Conservation (phyloP, 2,329 filamentous ascomycete genomes). For the Cladosporium sp. region DNA sequence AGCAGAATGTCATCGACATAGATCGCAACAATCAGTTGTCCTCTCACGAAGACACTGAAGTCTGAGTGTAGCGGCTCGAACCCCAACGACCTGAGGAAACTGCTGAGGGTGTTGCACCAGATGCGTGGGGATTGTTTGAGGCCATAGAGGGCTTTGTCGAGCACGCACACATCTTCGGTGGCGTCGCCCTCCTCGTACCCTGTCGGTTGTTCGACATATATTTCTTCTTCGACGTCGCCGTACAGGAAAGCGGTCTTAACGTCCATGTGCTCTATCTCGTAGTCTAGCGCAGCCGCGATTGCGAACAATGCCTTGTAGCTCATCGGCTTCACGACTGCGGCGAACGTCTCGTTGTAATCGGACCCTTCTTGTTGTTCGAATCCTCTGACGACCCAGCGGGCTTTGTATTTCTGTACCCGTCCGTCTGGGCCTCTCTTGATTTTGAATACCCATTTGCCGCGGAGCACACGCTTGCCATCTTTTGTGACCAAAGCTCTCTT, state of each 20-base stretch:
- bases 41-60: constrained; percentile 17
- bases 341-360: constrained; percentile 29
- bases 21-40: constrained; percentile 10
- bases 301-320: constrained; percentile 26
- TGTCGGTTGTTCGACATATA: constrained; percentile 26
- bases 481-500: neutral
- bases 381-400: constrained; percentile 25
- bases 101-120: constrained; percentile 23
- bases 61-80: constrained; percentile 17
- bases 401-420: constrained; percentile 20
- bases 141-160: constrained; percentile 29
- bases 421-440: neutral
- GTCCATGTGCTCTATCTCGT: constrained; percentile 30
- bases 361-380: constrained; percentile 26
- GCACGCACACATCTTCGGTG: constrained; percentile 16
- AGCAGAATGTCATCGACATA: constrained; percentile 32
- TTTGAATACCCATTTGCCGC: neutral
- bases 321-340: constrained; percentile 18
- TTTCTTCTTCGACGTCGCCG: constrained; percentile 22
- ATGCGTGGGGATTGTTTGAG: constrained; percentile 28
- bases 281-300: constrained; percentile 18
- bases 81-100: constrained; percentile 18
- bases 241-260: constrained; percentile 33
- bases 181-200: constrained; percentile 11
- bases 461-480: neutral